phyloP scores from a whole-genome alignment of 2,329 filamentous ascomycete genomes.

The Achaetomium macrosporum region DNA sequence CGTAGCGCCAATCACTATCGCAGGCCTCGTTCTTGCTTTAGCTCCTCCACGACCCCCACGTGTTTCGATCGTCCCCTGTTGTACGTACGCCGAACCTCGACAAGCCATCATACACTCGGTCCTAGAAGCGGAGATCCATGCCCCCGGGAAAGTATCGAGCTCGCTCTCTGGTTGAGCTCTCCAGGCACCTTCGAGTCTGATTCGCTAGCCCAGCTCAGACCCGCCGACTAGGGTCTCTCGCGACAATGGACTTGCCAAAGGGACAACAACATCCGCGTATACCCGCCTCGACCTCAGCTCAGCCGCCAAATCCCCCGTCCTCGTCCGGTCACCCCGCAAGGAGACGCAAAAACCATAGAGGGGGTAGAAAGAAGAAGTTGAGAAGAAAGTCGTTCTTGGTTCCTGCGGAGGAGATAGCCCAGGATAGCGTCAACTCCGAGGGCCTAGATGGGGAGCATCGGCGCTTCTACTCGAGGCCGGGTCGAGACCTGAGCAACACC shows the following conservation, averaged over 20 bases:
- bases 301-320: constrained; percentile 7
- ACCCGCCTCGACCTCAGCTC: background rate
- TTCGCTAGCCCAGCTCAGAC: constrained; percentile 3
- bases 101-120: background rate
- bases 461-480: constrained; percentile 45
- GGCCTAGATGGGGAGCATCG: constrained; percentile 29
- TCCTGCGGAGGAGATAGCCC: constrained; percentile 48
- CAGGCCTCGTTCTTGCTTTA: background rate
- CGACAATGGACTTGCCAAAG: constrained; percentile 9
- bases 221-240: background rate
- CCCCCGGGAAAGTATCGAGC: background rate
- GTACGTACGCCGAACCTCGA: background rate
- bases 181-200: constrained; percentile 8
- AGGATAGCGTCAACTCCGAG: constrained; percentile 33
- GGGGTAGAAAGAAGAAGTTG: constrained; percentile 70
- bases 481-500: constrained; percentile 65
- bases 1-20: constrained; percentile 10
- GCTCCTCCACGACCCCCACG: background rate
- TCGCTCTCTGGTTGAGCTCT: background rate
- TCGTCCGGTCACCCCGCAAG: constrained; percentile 16
- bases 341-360: constrained; percentile 69
- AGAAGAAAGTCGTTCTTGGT: constrained; percentile 76
- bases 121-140: no score
- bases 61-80: background rate
- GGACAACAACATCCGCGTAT: background rate